These are phyloP conservation scores for Fusarium illudens DNA, from an alignment of 2,329 filamentous ascomycete genomes.

Conservation along the genomic window DNA sequence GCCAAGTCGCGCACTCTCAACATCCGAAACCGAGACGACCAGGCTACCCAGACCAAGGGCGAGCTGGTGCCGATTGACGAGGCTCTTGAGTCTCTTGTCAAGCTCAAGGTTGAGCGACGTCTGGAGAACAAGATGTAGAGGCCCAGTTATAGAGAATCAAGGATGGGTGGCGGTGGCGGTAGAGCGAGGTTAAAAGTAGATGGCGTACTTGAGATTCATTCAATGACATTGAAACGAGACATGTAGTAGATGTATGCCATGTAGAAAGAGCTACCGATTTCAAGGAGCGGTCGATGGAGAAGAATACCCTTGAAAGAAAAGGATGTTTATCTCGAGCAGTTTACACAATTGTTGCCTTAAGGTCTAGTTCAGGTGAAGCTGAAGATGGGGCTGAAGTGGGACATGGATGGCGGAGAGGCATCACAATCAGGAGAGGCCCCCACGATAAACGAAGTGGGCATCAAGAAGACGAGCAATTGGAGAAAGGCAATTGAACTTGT, in stretches of 20 bases:
- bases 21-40: slow-evolving; percentile 71
- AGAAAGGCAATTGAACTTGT: slow-evolving; percentile 6
- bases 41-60: slow-evolving; percentile 67
- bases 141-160: slow-evolving; percentile 11
- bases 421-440: neutral
- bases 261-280: slow-evolving; percentile 11
- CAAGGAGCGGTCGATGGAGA: slow-evolving; percentile 32
- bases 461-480: neutral
- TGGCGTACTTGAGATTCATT: slow-evolving; percentile 21
- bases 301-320: slow-evolving; percentile 10
- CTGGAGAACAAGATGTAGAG: slow-evolving; percentile 48
- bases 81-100: slow-evolving; percentile 63
- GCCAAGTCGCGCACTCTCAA: slow-evolving; percentile 68
- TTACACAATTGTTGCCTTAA: neutral
- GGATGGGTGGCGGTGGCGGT: slow-evolving; percentile 10
- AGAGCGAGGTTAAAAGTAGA: slow-evolving; percentile 33
- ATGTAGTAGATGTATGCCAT: slow-evolving; percentile 26
- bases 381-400: slow-evolving; percentile 11
- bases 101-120: slow-evolving; percentile 59
- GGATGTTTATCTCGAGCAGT: neutral
- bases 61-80: slow-evolving; percentile 66
- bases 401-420: neutral
- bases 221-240: slow-evolving; percentile 31
- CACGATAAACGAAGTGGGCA: neutral
- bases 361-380: slow-evolving; percentile 7